Evolutionary conservation across 352 stramenopile genomes (phyloP), one percentile per base, ranked within the genome.

Genomic region (Phytophthora macrochlamydospora): DNA sequence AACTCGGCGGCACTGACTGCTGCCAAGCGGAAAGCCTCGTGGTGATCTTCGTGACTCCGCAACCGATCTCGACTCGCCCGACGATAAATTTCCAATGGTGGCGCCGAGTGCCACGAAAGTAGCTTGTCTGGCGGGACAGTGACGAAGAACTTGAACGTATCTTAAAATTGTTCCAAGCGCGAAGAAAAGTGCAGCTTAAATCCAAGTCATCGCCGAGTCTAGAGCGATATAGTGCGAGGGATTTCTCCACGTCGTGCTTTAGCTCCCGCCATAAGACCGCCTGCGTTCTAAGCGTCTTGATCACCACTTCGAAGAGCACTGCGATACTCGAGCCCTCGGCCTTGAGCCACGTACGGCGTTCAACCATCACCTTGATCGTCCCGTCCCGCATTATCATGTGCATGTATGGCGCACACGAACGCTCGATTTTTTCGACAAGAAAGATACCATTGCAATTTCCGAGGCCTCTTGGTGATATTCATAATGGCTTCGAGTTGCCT

Each of bases 401-500:
- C 7, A 65, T n/a, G 8, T 79, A 51, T 1, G 46, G 52, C 2
- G 67, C 62, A 11, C 69, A 76, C 18, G 67, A 40, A 12, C 67
- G 51, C 51, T 83, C 60, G 5, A 84, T 75, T 11, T 77, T 75
- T 4, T 62, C 32, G 85, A 87, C 28, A 90, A 67, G 5, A 24
- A 24, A 90, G 59, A 32, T 89, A 92, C 44, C 81, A 92, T 3
- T 64, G 70, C 56, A 90, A 62, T 51, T 89, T 92, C 1, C 81
- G 80, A 8, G 78, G 60, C 37, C 80, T 89, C 50, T 76, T 89
- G 9, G 78, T 89, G 28, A 74, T 59, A 48, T 92, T 85, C 33
- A 66, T 64, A 4, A 92, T 60, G 1, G 83, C 56, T 2, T 56
- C 33, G 37, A 91, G 59, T 7, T 68, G 51, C 9, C 51, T 50